Conservation (phyloP, 208 protist species). For the Herpetomonas samuelpessoai region DNA sequence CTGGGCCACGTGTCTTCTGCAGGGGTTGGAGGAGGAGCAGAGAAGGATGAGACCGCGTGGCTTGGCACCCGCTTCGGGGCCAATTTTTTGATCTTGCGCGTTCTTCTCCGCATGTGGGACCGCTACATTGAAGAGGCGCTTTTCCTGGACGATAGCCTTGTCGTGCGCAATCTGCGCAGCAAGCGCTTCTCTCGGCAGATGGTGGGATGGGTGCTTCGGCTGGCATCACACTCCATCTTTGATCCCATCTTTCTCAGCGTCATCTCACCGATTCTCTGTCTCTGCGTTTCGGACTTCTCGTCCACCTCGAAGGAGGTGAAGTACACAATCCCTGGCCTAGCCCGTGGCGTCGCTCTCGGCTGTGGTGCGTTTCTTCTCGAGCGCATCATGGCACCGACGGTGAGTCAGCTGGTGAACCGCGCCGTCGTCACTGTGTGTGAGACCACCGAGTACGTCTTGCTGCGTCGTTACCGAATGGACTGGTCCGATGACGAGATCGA, state of each 20-base stretch:
- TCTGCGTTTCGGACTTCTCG: constrained; percentile 14
- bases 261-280: constrained; percentile 46
- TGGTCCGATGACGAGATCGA: constrained; percentile 22
- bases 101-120: constrained; percentile 25
- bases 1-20: constrained; percentile 9
- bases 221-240: constrained; percentile 56
- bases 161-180: constrained; percentile 71
- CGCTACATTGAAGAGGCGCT: constrained; percentile 55
- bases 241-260: constrained; percentile 66
- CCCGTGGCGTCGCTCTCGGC: constrained; percentile 27
- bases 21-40: too few relatives aligned
- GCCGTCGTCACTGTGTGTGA: constrained; percentile 63
- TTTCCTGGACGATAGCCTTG: constrained; percentile 67
- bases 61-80: not conserved
- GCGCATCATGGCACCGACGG: constrained; percentile 44
- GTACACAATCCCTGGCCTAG: constrained; percentile 29
- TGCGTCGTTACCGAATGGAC: constrained; percentile 55
- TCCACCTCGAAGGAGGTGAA: not conserved
- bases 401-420: constrained; percentile 56
- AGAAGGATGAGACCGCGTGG: constrained; percentile 1
- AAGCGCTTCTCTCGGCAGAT: constrained; percentile 34
- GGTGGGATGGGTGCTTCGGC: constrained; percentile 55
- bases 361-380: constrained; percentile 37
- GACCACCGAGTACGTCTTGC: constrained; percentile 64
- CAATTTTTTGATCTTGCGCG: constrained; percentile 41